Evolutionary conservation across 2,329 filamentous ascomycete species (phyloP).

Genomic region (Aciculosporium take): DNA sequence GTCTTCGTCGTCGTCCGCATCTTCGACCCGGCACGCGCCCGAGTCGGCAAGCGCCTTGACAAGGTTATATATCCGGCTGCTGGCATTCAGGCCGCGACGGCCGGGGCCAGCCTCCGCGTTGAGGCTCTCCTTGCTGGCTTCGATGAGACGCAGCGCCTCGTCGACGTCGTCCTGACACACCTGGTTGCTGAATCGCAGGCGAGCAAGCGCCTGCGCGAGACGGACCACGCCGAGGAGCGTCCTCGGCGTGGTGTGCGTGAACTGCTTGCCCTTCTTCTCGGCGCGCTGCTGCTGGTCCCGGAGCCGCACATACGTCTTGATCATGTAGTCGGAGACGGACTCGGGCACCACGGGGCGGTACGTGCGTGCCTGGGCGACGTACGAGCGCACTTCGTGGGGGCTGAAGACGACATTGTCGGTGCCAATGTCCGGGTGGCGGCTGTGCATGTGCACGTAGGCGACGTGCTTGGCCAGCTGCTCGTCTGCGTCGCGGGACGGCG

Average conservation of each 20-base stretch:
- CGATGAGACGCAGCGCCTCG: slow-evolving; percentile 78
- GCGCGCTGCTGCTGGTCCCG: slow-evolving; percentile 84
- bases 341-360: slow-evolving; percentile 79
- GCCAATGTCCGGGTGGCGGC: slow-evolving; percentile 67
- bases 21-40: slow-evolving; percentile 69
- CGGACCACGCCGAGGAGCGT: slow-evolving; percentile 86
- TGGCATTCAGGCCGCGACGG: slow-evolving; percentile 60
- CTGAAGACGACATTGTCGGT: slow-evolving; percentile 59
- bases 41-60: slow-evolving; percentile 78
- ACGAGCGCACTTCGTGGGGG: slow-evolving; percentile 87
- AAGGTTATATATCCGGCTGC: slow-evolving; percentile 86
- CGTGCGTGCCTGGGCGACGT: slow-evolving; percentile 82
- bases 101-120: slow-evolving; percentile 52
- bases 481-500: slow-evolving; percentile 75
- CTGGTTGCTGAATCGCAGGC: slow-evolving; percentile 72
- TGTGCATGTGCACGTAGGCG: slow-evolving; percentile 93
- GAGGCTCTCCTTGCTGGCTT: slow-evolving; percentile 85
- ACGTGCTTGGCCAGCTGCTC: slow-evolving; percentile 93
- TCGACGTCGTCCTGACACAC: slow-evolving; percentile 91
- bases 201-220: slow-evolving; percentile 83
- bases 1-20: slow-evolving; percentile 40
- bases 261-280: slow-evolving; percentile 81
- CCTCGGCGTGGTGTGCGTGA: slow-evolving; percentile 85
- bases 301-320: slow-evolving; percentile 90
- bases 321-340: slow-evolving; percentile 85